These are phyloP conservation scores for Plasmopara halstedii DNA, from an alignment of 352 stramenopile species.

Conservation along the genomic window DNA sequence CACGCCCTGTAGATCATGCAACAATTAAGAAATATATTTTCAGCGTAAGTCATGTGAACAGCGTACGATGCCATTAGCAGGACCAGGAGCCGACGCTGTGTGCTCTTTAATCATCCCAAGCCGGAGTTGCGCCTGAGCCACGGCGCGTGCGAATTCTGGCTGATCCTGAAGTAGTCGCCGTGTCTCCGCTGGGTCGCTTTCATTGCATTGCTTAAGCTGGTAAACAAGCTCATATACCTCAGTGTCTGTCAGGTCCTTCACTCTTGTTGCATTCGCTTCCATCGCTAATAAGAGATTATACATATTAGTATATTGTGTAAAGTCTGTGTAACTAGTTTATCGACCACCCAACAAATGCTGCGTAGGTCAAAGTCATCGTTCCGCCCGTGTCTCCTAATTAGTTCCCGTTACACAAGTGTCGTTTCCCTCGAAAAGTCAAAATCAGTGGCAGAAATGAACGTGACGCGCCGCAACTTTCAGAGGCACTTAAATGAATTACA, in stretches of 20 bases:
- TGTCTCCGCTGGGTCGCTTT: slow-evolving; percentile 66
- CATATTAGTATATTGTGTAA: background rate
- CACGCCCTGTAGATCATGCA: slow-evolving; percentile 27
- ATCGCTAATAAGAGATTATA: slow-evolving; percentile 3
- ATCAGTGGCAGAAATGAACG: slow-evolving; percentile 44
- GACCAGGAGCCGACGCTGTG: slow-evolving; percentile 19
- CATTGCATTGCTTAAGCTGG: slow-evolving; percentile 74
- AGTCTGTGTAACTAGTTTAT: background rate
- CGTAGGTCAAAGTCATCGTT: slow-evolving; percentile 20
- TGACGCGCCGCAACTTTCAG: slow-evolving; percentile 76
- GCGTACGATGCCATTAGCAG: slow-evolving; percentile 44
- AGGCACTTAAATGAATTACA: slow-evolving; percentile 47
- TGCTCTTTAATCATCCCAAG: slow-evolving; percentile 62
- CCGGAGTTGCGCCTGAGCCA: slow-evolving; percentile 67
- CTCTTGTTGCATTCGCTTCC: slow-evolving; percentile 26
- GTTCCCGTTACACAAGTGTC: slow-evolving; percentile 8
- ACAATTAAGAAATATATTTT: background rate
- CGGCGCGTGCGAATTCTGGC: slow-evolving; percentile 58
- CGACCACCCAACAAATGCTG: slow-evolving; percentile 26
- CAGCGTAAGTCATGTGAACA: background rate
- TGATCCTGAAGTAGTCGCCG: slow-evolving; percentile 64
- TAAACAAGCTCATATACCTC: slow-evolving; percentile 76
- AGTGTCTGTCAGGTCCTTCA: slow-evolving; percentile 39
- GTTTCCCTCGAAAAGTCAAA: background rate
- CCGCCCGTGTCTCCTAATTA: slow-evolving; percentile 13